These are phyloP conservation scores for Austroboletus rostrupii DNA, from an alignment of 1,284 basidiomycete species.

Conservation along the genomic window DNA sequence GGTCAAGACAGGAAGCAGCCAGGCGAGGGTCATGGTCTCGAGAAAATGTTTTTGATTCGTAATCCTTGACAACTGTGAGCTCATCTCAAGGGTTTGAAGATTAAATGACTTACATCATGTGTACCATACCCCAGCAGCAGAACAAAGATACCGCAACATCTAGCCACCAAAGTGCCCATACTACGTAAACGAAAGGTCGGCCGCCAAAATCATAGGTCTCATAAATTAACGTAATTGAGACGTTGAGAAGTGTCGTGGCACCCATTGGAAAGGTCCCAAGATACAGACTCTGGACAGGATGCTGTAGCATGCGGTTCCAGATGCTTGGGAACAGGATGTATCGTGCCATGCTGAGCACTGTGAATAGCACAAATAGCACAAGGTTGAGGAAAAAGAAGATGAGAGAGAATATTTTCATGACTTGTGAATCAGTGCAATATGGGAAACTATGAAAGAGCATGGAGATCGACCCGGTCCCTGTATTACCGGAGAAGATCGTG, in stretches of 20 bases:
- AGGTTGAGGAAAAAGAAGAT: constrained; percentile 69
- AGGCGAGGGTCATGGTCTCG: constrained; percentile 53
- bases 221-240: constrained; percentile 44
- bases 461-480: constrained; percentile 56
- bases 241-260: constrained; percentile 59
- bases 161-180: constrained; percentile 77
- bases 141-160: constrained; percentile 54
- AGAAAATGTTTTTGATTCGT: constrained; percentile 58
- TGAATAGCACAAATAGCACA: constrained; percentile 57
- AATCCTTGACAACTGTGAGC: constrained; percentile 41
- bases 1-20: constrained; percentile 73
- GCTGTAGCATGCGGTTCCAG: constrained; percentile 52
- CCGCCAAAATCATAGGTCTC: constrained; percentile 49
- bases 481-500: constrained; percentile 1
- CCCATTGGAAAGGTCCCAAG: constrained; percentile 73
- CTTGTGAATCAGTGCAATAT: constrained; percentile 39
- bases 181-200: constrained; percentile 48
- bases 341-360: constrained; percentile 42
- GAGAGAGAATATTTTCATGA: constrained; percentile 43
- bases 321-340: constrained; percentile 56
- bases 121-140: constrained; percentile 62
- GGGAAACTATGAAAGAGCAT: constrained; percentile 52
- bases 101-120: constrained; percentile 54
- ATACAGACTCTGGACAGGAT: constrained; percentile 66
- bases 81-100: background rate